A percentile compares a stretch with the other conserved stretches of the same genome.
Conservation (phyloP, 495 filamentous ascomycete genomes). For the Tuber aestivum region DNA sequence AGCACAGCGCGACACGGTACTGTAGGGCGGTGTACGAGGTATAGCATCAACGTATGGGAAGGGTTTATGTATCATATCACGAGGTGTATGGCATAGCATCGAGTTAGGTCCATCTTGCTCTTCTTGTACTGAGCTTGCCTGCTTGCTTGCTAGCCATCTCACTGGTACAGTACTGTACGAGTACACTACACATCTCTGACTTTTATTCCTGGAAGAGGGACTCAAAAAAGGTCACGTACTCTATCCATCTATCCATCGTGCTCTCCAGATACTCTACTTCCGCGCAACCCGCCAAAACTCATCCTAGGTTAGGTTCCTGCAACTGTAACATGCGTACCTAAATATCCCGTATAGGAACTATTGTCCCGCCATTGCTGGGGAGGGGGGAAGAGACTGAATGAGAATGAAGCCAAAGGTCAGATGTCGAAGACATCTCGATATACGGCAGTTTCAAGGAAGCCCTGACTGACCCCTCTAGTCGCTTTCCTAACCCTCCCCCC, state of each 20-base stretch:
- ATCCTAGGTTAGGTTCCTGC: background rate
- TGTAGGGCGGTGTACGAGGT: background rate
- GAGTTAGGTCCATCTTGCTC: background rate
- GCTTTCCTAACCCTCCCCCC: background rate
- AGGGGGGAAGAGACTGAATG: background rate
- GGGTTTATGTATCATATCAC: background rate
- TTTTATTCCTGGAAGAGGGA: background rate
- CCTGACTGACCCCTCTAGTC: background rate
- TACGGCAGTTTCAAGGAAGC: background rate
- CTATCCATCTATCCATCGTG: background rate
- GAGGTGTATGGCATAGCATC: background rate
- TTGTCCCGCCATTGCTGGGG: background rate
- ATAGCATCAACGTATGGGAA: background rate
- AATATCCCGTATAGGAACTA: background rate
- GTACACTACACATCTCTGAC: too few relatives aligned
- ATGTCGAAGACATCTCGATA: background rate
- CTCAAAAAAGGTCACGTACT: background rate
- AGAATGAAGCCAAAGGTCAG: background rate
- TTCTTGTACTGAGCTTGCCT: background rate
- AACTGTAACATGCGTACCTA: background rate
- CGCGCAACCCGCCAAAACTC: background rate
- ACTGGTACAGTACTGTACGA: too few relatives aligned
- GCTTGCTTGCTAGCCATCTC: too few relatives aligned
- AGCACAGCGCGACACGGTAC: background rate
- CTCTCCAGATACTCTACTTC: background rate